Evolutionary conservation across 257 asterid genomes (phyloP), one percentile per base, ranked within the genome.

Genomic region (Gentiana macrophylla): DNA sequence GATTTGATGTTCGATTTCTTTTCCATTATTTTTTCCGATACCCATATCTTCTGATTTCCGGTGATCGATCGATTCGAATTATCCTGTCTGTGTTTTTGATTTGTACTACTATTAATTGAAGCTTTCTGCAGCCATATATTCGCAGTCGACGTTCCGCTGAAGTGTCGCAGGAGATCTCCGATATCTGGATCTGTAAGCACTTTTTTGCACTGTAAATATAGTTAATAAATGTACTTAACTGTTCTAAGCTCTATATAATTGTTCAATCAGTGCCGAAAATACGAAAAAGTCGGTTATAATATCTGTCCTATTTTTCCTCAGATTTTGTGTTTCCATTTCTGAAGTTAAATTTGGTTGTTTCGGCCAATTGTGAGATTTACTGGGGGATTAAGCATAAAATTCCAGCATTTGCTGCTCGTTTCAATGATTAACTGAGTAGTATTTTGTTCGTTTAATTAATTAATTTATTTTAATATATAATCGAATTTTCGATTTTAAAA

Each of bases 81-180:
- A 50, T 51, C 70, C 50, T 51, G 7, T 37, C 15, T 32, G 50
- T 12, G 1, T 8, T 32, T 44, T 62, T 60, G 38, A n/a, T 56
- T 11, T 51, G 4, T 45, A 47, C 11, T 24, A 24, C 24, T 24
- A 24, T 24, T 24, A 24, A 24, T 24, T 24, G 24, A 24, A 24
- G 24, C 24, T 24, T 24, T 33, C 32, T 56, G 52, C 53, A 36
- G 49, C 52, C 56, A 51, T 68, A 60, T 53, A 32, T 56, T 55
- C 58, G 69, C 55, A 61, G 53, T 63, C 47, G 67, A 52, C 65
- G 33, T 67, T 70, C 67, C 67, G 80, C 67, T 64, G 72, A 71
- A 60, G 62, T 46, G 48, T 74, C 52, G 56, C 65, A 50, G 63
- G 71, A 50, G 64, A 62, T 69, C 62, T 61, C 67, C 36, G 46